A percentile compares a stretch with the other conserved stretches of the same genome.
phyloP scores from a whole-genome alignment of 345 rosid species.

The Geranium brycei region DNA sequence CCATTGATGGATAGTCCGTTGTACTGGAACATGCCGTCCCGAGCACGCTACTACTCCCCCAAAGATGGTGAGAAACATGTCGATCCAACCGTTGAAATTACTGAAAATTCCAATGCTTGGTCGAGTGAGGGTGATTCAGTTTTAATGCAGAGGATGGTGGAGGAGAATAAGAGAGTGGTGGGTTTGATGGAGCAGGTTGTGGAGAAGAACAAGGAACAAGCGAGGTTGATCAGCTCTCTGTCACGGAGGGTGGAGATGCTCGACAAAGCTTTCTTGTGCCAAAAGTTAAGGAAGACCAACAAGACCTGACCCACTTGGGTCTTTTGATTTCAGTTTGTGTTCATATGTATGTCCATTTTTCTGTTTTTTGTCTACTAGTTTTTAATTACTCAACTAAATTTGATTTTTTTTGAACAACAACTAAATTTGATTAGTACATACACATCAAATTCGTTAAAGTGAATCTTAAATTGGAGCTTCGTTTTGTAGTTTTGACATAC shows the following conservation, averaged over 20 bases:
- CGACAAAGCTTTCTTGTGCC: constrained; percentile 39
- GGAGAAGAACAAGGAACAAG: constrained; percentile 42
- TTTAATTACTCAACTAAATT: too few species aligned
- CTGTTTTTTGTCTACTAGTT: background rate
- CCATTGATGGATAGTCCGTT: constrained; percentile 30
- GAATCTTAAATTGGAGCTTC: too few species aligned
- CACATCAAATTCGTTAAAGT: too few species aligned
- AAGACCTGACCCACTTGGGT: constrained; percentile 12
- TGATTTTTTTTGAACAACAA: too few species aligned
- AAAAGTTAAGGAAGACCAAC: constrained; percentile 32
- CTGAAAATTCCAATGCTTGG: background rate
- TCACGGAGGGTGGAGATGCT: constrained; percentile 42
- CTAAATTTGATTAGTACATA: too few species aligned
- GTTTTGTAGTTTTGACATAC: too few species aligned
- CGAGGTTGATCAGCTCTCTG: constrained; percentile 23
- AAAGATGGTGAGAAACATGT: constrained; percentile 1
- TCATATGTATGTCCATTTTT: too few species aligned
- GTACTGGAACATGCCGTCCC: constrained; percentile 13
- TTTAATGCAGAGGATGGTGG: constrained; percentile 31
- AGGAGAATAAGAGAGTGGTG: constrained; percentile 52
- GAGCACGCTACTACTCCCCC: constrained; percentile 4
- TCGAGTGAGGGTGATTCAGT: constrained; percentile 1
- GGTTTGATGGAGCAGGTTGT: constrained; percentile 26
- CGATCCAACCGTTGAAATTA: background rate
- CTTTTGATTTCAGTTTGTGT: background rate